Evolutionary conservation across 2,329 filamentous ascomycete species (phyloP).

Genomic region (Macrophomina tecta): DNA sequence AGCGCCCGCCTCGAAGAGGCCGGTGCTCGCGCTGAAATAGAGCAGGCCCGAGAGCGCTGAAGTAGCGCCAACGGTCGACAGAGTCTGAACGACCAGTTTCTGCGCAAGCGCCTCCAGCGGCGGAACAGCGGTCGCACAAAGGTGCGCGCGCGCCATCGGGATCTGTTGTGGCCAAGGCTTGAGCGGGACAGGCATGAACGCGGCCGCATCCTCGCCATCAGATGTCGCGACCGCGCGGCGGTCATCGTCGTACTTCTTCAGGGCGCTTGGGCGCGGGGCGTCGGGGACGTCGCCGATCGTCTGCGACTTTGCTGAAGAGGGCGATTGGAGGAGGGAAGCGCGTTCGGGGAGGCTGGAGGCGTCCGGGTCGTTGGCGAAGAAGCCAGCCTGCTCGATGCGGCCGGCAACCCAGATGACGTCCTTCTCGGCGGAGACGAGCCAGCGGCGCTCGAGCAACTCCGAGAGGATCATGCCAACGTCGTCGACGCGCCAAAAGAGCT

Average conservation of each 20-base stretch:
- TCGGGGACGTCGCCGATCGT: slow-evolving; percentile 4
- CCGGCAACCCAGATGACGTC: slow-evolving; percentile 84
- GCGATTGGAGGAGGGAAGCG: background rate
- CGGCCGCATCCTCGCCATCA: background rate
- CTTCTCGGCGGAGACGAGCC: slow-evolving; percentile 79
- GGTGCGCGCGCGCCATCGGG: slow-evolving; percentile 65
- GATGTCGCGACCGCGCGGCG: background rate
- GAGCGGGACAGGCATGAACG: slow-evolving; percentile 32
- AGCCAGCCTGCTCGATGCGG: slow-evolving; percentile 70
- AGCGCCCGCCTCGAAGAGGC: slow-evolving; percentile 63
- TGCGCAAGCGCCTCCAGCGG: slow-evolving; percentile 54
- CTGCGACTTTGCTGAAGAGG: background rate
- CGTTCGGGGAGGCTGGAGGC: slow-evolving; percentile 10
- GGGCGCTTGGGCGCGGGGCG: background rate
- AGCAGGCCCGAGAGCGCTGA: slow-evolving; percentile 62
- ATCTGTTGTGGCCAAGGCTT: slow-evolving; percentile 77
- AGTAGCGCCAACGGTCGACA: slow-evolving; percentile 69
- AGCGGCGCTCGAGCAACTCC: slow-evolving; percentile 77
- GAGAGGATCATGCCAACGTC: slow-evolving; percentile 84
- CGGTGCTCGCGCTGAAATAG: slow-evolving; percentile 57
- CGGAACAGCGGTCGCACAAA: slow-evolving; percentile 50
- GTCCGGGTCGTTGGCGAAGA: slow-evolving; percentile 39
- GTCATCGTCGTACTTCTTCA: background rate
- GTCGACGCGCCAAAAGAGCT: slow-evolving; percentile 92
- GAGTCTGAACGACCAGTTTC: slow-evolving; percentile 69